Conservation (phyloP, 23 red algal genomes). For the Agarophyton chilense region DNA sequence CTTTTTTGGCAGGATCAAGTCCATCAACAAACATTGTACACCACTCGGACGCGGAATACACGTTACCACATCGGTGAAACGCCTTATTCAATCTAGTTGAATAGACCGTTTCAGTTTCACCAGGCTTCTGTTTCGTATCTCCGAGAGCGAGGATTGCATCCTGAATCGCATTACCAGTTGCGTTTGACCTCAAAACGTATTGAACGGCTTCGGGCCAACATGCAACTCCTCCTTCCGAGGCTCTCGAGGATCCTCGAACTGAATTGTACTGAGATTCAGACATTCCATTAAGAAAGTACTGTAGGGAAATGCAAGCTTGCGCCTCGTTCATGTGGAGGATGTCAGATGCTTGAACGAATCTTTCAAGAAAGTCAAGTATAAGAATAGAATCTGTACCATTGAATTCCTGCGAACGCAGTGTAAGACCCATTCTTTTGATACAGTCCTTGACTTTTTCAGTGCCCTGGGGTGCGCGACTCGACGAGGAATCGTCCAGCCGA, state of each 20-base stretch:
- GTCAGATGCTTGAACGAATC: background rate
- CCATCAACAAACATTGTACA: slow-evolving; percentile 35
- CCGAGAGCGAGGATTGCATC: background rate
- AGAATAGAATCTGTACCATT: background rate
- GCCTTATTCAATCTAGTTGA: slow-evolving; percentile 15
- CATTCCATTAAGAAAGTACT: background rate
- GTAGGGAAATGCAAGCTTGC: background rate
- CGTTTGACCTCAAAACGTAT: slow-evolving; percentile 29
- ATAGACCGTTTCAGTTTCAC: slow-evolving; percentile 37
- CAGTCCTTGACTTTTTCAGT: background rate
- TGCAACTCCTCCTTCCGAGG: slow-evolving; percentile 31
- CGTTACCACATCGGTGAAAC: slow-evolving; percentile 30
- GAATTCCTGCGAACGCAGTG: background rate
- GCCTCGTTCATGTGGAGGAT: slow-evolving; percentile 11
- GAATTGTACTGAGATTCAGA: slow-evolving; percentile 2
- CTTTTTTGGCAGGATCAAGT: background rate
- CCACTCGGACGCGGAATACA: background rate
- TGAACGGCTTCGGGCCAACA: slow-evolving; percentile 46
- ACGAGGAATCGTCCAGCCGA: slow-evolving; percentile 1
- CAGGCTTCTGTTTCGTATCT: background rate
- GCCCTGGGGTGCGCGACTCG: background rate
- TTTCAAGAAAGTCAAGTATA: background rate
- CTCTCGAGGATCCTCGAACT: background rate
- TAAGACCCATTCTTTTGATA: slow-evolving; percentile 11
- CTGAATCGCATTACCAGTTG: background rate